These are phyloP conservation scores for Umbelopsis isabellina DNA, from an alignment of 192 early-diverging fungal genomes.

Conservation along the genomic window DNA sequence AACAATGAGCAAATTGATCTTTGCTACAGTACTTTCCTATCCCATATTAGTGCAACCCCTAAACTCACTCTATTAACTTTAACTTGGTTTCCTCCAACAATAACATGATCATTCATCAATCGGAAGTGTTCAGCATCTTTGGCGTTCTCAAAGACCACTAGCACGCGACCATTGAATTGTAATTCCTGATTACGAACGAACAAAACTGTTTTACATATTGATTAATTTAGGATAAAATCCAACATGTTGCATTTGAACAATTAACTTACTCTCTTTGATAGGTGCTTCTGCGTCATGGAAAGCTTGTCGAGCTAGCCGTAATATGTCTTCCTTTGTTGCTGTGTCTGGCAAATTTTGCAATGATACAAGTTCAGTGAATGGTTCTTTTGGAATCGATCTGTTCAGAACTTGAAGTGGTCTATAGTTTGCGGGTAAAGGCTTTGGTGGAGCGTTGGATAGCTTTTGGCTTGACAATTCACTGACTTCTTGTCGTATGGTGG, in stretches of 20 bases:
- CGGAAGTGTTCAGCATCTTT: constrained; percentile 24
- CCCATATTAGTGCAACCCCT: background rate
- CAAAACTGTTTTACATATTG: constrained; percentile 18
- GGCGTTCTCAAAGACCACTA: constrained; percentile 22
- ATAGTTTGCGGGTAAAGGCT: background rate
- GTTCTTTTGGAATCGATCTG: background rate
- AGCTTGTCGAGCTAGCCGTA: constrained; percentile 34
- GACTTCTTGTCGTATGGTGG: background rate
- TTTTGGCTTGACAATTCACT: background rate
- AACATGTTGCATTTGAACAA: background rate
- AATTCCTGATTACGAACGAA: constrained; percentile 30
- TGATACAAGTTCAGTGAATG: constrained; percentile 21
- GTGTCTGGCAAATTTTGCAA: constrained; percentile 33
- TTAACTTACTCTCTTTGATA: constrained; percentile 33
- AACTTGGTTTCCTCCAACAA: constrained; percentile 29
- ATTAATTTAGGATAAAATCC: background rate
- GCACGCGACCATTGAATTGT: constrained; percentile 28
- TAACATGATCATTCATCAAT: constrained; percentile 24
- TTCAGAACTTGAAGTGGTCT: background rate
- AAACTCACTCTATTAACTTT: constrained; percentile 29
- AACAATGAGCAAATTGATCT: constrained; percentile 4
- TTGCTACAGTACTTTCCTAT: no score
- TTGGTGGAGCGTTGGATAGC: background rate
- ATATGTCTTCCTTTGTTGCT: constrained; percentile 35
- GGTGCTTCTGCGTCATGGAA: constrained; percentile 26